Percentiles rank a stretch among this genome's conserved stretches.
Conservation (phyloP, 306 rosid genomes). For the peach (Prunus persica) region Prunus_persica_NCBIv2 NC_034010.1:28764501-28765000, state of each 20-base stretch:
- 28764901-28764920: constrained; percentile 48
- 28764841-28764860: constrained; percentile 46
- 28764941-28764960: constrained; percentile 18
- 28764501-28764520: too few species aligned
- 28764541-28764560: not conserved
- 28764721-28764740: not conserved
- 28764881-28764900: constrained; percentile 54
- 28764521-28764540: not conserved
- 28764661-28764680: constrained; percentile 5
- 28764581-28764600: not conserved
- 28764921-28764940: constrained; percentile 33
- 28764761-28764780: not conserved
- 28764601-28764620: not conserved
- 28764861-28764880: constrained; percentile 75
- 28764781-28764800: not conserved
- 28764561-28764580: not conserved
- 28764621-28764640: not conserved
- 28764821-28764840: too few species aligned
- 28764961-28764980: not conserved
- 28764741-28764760: not conserved
- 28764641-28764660: constrained; percentile 11
- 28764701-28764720: not conserved
- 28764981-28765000: constrained; percentile 37
- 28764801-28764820: not conserved
- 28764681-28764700: not conserved